phyloP scores from a whole-genome alignment of 768 basidiomycete genomes.

The Leccinum incarnatum region DNA sequence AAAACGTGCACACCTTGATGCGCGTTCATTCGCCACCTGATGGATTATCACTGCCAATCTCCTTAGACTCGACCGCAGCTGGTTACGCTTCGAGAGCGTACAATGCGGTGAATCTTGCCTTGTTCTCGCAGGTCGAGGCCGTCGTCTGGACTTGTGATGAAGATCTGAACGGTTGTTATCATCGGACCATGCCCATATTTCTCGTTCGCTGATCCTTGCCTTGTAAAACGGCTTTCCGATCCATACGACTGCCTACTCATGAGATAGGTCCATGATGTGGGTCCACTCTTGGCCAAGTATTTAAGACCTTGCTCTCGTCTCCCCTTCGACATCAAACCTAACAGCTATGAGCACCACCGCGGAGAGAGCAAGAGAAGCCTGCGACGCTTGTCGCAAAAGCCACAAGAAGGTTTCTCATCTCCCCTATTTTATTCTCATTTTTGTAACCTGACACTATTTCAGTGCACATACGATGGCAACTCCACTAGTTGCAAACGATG shows the following conservation, averaged over 20 bases:
- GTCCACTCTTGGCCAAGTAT: slow-evolving; percentile 15
- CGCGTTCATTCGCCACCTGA: background rate
- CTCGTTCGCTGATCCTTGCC: slow-evolving; percentile 12
- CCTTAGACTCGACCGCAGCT: background rate
- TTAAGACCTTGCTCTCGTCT: slow-evolving; percentile 10
- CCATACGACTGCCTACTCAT: background rate
- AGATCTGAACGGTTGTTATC: slow-evolving; percentile 18
- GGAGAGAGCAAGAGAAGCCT: slow-evolving; percentile 29
- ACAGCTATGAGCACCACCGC: slow-evolving; percentile 16
- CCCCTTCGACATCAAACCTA: slow-evolving; percentile 1
- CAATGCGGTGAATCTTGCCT: background rate
- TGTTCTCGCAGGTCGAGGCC: slow-evolving; percentile 1
- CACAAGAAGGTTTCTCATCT: slow-evolving; percentile 23
- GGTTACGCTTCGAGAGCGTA: slow-evolving; percentile 4
- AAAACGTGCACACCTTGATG: slow-evolving; percentile 23
- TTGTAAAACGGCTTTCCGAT: slow-evolving; percentile 10
- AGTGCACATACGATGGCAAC: slow-evolving; percentile 21
- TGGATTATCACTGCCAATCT: slow-evolving; percentile 9
- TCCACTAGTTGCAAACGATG: slow-evolving; percentile 19
- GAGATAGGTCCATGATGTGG: slow-evolving; percentile 10
- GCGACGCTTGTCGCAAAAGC: slow-evolving; percentile 22
- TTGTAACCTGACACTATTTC: background rate
- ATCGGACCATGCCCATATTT: background rate
- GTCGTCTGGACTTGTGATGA: slow-evolving; percentile 5
- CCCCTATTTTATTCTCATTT: background rate